Percentiles rank a stretch among this genome's conserved stretches.
phyloP scores from a whole-genome alignment of 257 asterid genomes.

The Lavandula angustifolia region DNA sequence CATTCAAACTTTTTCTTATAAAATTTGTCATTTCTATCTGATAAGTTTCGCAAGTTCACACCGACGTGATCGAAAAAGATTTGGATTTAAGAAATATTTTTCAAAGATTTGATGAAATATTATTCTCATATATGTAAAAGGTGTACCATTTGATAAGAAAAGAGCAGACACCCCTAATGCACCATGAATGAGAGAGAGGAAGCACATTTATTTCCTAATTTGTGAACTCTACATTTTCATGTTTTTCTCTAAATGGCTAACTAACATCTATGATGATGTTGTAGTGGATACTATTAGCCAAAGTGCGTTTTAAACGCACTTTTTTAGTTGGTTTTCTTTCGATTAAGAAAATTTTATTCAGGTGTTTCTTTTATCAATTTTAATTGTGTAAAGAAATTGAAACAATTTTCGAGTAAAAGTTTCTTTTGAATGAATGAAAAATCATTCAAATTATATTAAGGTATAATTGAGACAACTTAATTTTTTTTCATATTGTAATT shows the following conservation, averaged over 20 bases:
- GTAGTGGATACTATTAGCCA: slow-evolving; percentile 8
- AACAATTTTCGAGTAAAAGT: no score
- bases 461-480: no score
- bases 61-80: background rate
- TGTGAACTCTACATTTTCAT: slow-evolving; percentile 30
- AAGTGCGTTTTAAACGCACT: background rate
- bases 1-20: no score
- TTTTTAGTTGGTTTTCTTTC: no score
- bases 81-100: slow-evolving; percentile 16
- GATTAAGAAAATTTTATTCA: no score
- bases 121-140: background rate
- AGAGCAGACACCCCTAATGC: slow-evolving; percentile 20
- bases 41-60: no score
- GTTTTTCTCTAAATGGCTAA: slow-evolving; percentile 34
- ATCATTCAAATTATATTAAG: no score
- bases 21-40: no score
- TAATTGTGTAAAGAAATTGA: no score
- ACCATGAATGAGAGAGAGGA: slow-evolving; percentile 33
- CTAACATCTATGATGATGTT: slow-evolving; percentile 8
- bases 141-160: slow-evolving; percentile 14
- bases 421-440: no score
- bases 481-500: no score
- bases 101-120: slow-evolving; percentile 11
- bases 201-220: slow-evolving; percentile 34
- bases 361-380: no score